Evolutionary conservation across 352 stramenopile genomes (phyloP).

Genomic region (Pythium myriotylum): DNA sequence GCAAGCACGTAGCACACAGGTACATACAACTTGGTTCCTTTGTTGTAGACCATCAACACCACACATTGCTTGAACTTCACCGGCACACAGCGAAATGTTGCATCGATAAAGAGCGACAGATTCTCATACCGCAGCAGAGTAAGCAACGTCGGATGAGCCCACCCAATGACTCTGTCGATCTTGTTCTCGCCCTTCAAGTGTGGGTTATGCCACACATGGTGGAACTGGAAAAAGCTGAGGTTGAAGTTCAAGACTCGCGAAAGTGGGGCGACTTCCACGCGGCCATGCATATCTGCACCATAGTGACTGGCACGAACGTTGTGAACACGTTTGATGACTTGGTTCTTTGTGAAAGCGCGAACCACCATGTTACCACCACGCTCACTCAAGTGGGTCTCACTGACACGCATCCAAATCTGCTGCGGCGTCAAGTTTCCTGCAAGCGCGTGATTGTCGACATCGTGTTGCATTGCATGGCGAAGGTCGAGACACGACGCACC

Average conservation of each 20-base stretch:
- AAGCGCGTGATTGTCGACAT: no score
- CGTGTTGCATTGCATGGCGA: no score
- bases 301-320: no score
- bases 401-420: no score
- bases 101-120: slow-evolving; percentile 12
- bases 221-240: slow-evolving; percentile 29
- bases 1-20: slow-evolving; percentile 14
- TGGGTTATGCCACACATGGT: slow-evolving; percentile 23
- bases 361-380: no score
- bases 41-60: slow-evolving; percentile 14
- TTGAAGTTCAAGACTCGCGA: slow-evolving; percentile 17
- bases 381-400: no score
- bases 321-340: no score
- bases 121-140: slow-evolving; percentile 19
- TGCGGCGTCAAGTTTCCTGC: no score
- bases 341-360: no score
- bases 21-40: slow-evolving; percentile 7
- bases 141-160: slow-evolving; percentile 13
- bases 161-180: slow-evolving; percentile 20
- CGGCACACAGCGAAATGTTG: slow-evolving; percentile 2
- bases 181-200: background rate
- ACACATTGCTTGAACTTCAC: background rate
- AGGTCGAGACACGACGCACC: no score
- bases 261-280: slow-evolving; percentile 22
- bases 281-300: slow-evolving; percentile 23